Evolutionary conservation across 352 stramenopile genomes (phyloP).

Genomic region (Phytophthora podocarpi): DNA sequence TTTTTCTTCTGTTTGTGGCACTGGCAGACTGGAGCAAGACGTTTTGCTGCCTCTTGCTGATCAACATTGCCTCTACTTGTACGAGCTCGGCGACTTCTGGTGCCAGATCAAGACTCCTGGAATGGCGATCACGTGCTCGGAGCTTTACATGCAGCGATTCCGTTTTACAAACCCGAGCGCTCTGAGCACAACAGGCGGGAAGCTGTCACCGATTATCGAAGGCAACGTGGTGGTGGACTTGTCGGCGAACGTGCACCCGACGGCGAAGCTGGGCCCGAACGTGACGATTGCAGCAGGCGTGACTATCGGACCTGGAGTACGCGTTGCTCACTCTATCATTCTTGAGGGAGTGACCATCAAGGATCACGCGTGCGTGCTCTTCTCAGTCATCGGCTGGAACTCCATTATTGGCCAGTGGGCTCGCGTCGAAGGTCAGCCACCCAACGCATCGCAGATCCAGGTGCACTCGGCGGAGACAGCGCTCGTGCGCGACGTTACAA

Average conservation of each 20-base stretch:
- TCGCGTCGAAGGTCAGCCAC: constrained; percentile 81
- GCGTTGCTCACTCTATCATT: constrained; percentile 89
- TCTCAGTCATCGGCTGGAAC: constrained; percentile 90
- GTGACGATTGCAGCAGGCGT: constrained; percentile 86
- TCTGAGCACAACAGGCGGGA: constrained; percentile 79
- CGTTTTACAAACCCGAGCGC: constrained; percentile 89
- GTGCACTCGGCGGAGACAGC: constrained; percentile 69
- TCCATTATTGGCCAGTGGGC: constrained; percentile 90
- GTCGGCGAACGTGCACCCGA: constrained; percentile 82
- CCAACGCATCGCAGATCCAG: constrained; percentile 76
- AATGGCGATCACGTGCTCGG: constrained; percentile 90
- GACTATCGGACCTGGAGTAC: constrained; percentile 79
- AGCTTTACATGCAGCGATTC: constrained; percentile 92
- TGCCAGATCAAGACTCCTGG: constrained; percentile 91
- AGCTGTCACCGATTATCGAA: constrained; percentile 86
- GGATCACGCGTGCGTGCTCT: constrained; percentile 88
- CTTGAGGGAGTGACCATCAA: constrained; percentile 89
- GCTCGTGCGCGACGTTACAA: constrained; percentile 89
- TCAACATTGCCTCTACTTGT: constrained; percentile 74
- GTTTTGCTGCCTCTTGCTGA: constrained; percentile 82
- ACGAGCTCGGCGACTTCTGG: constrained; percentile 89
- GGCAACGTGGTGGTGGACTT: constrained; percentile 87
- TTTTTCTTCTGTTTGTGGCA: not conserved
- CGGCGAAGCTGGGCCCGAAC: constrained; percentile 86
- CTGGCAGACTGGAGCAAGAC: constrained; percentile 80